A percentile compares a stretch with the other conserved stretches of the same genome.
These are phyloP conservation scores for Capsicum chinense DNA, from an alignment of 257 asterid genomes.

Conservation along the genomic window DNA sequence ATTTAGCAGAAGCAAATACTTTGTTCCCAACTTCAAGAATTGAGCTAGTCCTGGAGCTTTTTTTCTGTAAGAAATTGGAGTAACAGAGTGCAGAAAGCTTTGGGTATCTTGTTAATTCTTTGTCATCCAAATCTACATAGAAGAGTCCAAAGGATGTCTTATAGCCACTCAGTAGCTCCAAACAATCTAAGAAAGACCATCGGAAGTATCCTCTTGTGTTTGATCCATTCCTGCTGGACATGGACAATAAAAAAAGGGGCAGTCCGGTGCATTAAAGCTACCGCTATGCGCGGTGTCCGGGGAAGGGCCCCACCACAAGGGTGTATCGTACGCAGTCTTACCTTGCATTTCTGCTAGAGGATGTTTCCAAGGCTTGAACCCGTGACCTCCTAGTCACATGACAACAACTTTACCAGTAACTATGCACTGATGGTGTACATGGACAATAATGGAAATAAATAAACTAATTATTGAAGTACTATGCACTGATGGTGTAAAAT, in stretches of 20 bases:
- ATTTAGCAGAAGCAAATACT: too few relatives aligned
- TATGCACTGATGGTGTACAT: neutral
- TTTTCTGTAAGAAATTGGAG: conserved; percentile 51
- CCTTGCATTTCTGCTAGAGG: too few relatives aligned
- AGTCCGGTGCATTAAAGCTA: too few relatives aligned
- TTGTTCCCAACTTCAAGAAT: neutral
- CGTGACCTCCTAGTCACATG: too few relatives aligned
- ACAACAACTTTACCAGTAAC: too few relatives aligned
- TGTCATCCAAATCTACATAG: conserved; percentile 62
- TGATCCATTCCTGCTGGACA: conserved; percentile 53
- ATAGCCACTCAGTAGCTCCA: conserved; percentile 53
- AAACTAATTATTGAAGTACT: too few relatives aligned
- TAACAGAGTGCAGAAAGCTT: conserved; percentile 57
- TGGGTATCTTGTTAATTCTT: conserved; percentile 44
- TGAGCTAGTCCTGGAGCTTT: conserved; percentile 17
- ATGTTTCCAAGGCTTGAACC: too few relatives aligned
- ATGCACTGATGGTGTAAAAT: too few relatives aligned
- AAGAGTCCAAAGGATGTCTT: conserved; percentile 42
- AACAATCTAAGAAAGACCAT: conserved; percentile 65
- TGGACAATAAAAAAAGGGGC: too few relatives aligned
- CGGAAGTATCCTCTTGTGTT: conserved; percentile 52
- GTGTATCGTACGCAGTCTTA: too few relatives aligned
- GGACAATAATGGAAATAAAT: neutral
- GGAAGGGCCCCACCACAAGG: too few relatives aligned
- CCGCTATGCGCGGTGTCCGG: too few relatives aligned